Base-by-base conservation (phyloP, 169 alveolate species). In the Plasmodium cynomolgi region DNA sequence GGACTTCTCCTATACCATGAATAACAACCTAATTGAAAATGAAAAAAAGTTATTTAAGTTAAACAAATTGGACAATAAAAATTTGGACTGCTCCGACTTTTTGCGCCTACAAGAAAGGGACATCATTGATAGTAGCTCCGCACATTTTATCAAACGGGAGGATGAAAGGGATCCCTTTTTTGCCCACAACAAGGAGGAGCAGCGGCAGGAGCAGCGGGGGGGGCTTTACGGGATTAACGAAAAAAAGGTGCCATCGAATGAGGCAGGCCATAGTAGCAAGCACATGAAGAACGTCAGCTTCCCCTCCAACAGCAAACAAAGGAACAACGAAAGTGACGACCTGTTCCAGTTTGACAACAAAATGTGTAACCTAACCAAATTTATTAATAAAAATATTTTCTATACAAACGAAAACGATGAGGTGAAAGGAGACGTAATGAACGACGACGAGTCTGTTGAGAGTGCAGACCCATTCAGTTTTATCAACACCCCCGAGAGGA, bases 1-100 rank as follows among this genome's bases (percentile, higher is more conserved):
- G 71, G 88, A 80, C 33, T 90, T 90, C 54, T 62, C 86, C 13
- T 90, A 80, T 72, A 75, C 26, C 20, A 90, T 90, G 94, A 90
- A 80, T 80, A 90, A 90, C 74, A 90, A 34, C 73, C 72, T 90
- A 41, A 90, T 90, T 31, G 94, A 90, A 90, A 90, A 90, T 90
- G 94, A 90, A 90, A 90, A 90, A 34, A 90, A 90, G 68, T 80
- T 90, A 90, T 90, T 90, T 81, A 90, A 90, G 82, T 29, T 90
- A 71, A 90, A 81, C 13, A 90, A 62, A 5, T 39, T 34, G 20
- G 90, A 62, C 2, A 68, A 90, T 50, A 90, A 41, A 3, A 80
- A 34, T n/a, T 26, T 85, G 56, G 73, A 90, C 20, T 26, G 37
- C 47, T 33, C 90, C 44, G 71, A 90, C 33, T 90, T 79, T 44